A percentile compares a stretch with the other conserved stretches of the same genome.
These are phyloP conservation scores for Oryza meridionalis DNA, from an alignment of 176 grass and related monocot genomes.

Conservation along the genomic window DNA sequence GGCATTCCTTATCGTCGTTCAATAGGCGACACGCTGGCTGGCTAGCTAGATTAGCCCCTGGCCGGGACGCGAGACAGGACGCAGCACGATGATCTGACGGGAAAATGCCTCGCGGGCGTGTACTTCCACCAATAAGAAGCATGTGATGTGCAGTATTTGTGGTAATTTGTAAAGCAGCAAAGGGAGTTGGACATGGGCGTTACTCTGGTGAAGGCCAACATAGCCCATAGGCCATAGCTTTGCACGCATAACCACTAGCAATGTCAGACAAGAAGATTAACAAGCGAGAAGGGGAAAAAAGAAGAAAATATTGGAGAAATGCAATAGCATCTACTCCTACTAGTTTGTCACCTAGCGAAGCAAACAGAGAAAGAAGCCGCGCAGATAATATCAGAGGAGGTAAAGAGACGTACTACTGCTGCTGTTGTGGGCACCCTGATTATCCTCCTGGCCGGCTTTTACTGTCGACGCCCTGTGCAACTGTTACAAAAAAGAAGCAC, in stretches of 20 bases:
- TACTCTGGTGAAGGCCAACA: background rate
- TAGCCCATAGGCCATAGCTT: too few species aligned
- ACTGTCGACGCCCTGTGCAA: slow-evolving; percentile 7
- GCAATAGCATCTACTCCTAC: background rate
- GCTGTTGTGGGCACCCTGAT: background rate
- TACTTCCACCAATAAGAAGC: background rate
- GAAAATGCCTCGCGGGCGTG: background rate
- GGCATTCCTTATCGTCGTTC: background rate
- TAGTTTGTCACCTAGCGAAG: background rate
- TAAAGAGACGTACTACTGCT: background rate
- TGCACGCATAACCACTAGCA: background rate
- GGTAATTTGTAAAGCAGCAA: background rate
- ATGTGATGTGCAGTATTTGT: background rate
- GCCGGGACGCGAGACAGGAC: slow-evolving; percentile 5
- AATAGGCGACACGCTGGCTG: slow-evolving; percentile 19
- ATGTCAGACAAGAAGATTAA: background rate
- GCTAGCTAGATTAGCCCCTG: background rate
- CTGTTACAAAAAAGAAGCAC: background rate
- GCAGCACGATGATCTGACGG: slow-evolving; percentile 14
- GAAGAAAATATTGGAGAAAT: background rate
- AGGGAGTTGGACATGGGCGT: background rate
- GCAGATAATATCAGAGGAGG: background rate
- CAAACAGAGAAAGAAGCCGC: background rate
- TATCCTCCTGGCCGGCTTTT: background rate
- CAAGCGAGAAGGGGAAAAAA: background rate